Conservation (phyloP, 129 eudicot species). For the Saposhnikovia divaricata region DNA sequence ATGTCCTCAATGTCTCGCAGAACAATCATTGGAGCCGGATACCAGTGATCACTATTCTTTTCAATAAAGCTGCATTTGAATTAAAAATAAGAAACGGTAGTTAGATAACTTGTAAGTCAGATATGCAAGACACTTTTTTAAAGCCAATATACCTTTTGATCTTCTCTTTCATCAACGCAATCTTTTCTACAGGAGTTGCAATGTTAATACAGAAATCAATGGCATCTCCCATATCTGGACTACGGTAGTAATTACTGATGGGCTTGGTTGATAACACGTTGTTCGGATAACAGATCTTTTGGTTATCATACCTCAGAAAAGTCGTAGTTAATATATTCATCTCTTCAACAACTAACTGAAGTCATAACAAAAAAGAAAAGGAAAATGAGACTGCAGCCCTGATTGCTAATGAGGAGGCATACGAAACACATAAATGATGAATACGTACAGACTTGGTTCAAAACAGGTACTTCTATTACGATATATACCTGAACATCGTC, state of each 20-base stretch:
- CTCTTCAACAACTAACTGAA: slow-evolving; percentile 34
- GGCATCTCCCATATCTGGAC: slow-evolving; percentile 50
- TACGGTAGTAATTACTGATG: slow-evolving; percentile 41
- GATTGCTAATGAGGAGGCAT: too few species aligned
- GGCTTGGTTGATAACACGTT: slow-evolving; percentile 22
- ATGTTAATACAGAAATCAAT: slow-evolving; percentile 43
- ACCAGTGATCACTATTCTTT: slow-evolving; percentile 40
- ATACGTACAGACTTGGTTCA: not conserved
- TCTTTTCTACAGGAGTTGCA: slow-evolving; percentile 35
- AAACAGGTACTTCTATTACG: not conserved
- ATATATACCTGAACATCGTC: slow-evolving; percentile 26
- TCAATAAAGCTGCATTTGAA: slow-evolving; percentile 23
- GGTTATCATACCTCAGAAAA: slow-evolving; percentile 37
- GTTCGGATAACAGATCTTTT: slow-evolving; percentile 35
- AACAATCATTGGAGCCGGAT: slow-evolving; percentile 23
- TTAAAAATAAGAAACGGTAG: not conserved
- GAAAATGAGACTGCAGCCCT: not conserved
- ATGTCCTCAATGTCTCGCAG: slow-evolving; percentile 26
- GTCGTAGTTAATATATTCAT: slow-evolving; percentile 43
- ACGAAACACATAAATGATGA: too few species aligned
- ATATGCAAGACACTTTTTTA: not conserved
- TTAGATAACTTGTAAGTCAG: not conserved
- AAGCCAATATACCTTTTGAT: slow-evolving; percentile 22
- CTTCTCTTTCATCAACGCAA: slow-evolving; percentile 36
- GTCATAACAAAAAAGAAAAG: not conserved